These are phyloP conservation scores for Cyclospora cayetanensis DNA, from an alignment of 169 alveolate species.

Conservation along the genomic window DNA sequence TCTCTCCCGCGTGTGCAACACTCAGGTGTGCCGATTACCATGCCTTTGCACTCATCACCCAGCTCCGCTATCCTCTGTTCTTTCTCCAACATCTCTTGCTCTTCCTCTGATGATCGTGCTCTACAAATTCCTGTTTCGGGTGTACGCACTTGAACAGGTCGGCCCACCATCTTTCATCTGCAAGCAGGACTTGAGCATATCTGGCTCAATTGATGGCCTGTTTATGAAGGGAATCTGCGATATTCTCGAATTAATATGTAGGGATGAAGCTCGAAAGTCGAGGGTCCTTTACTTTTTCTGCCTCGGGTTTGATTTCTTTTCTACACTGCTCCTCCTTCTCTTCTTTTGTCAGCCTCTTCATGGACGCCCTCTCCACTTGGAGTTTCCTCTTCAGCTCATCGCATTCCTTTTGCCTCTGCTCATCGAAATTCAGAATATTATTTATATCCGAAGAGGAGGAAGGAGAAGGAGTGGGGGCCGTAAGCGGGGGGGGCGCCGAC, in stretches of 20 bases:
- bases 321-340: conserved; percentile 1
- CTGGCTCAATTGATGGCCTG: conserved; percentile 1
- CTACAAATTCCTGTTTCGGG: not conserved
- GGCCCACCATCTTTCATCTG: not conserved
- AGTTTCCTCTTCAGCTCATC: conserved; percentile 1
- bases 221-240: conserved; percentile 7
- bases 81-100: conserved; percentile 15
- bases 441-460: not conserved
- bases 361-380: not conserved
- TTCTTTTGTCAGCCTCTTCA: not conserved
- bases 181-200: conserved; percentile 5
- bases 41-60: not conserved
- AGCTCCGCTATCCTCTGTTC: not conserved
- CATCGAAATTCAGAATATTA: not conserved
- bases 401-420: conserved; percentile 11
- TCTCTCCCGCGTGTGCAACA: not conserved
- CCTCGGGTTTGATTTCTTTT: conserved; percentile 20
- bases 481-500: conserved; percentile 27
- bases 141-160: not conserved
- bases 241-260: not conserved
- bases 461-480: not conserved
- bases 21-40: not conserved
- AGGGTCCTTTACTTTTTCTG: conserved; percentile 11
- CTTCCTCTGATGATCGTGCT: not conserved
- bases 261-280: not conserved